These are phyloP conservation scores for Pseudopithomyces chartarum DNA, from an alignment of 2,329 filamentous ascomycete species.

Conservation along the genomic window DNA sequence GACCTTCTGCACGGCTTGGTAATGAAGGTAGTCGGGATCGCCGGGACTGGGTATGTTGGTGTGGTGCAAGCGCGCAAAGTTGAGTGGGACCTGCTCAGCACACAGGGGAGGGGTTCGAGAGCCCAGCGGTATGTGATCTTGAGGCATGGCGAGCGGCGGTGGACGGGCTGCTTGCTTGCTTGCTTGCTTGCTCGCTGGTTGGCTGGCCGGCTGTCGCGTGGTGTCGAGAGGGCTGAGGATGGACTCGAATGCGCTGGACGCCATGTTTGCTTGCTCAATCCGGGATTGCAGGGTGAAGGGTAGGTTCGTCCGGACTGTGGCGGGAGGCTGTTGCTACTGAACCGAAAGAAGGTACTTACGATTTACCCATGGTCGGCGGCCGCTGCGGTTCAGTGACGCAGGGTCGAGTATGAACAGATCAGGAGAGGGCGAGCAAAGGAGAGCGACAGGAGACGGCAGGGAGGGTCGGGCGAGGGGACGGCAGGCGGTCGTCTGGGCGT, in stretches of 20 bases:
- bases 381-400: not conserved
- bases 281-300: slow-evolving; percentile 22
- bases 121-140: slow-evolving; percentile 19
- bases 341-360: slow-evolving; percentile 41
- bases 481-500: not conserved
- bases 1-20: slow-evolving; percentile 26
- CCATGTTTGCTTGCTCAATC: not conserved
- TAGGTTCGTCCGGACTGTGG: slow-evolving; percentile 19
- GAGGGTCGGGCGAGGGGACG: not conserved
- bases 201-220: not conserved
- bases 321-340: slow-evolving; percentile 16
- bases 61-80: slow-evolving; percentile 37
- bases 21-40: slow-evolving; percentile 32
- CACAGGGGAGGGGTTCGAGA: slow-evolving; percentile 29
- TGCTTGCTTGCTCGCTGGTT: not conserved
- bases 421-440: not conserved
- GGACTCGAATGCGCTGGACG: not conserved
- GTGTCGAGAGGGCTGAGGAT: slow-evolving; percentile 9
- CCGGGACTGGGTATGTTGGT: slow-evolving; percentile 24
- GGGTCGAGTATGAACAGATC: not conserved
- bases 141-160: slow-evolving; percentile 6
- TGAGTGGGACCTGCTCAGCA: slow-evolving; percentile 29
- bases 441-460: not conserved
- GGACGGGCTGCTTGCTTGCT: slow-evolving; percentile 14
- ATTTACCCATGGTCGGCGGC: slow-evolving; percentile 45